phyloP scores from a whole-genome alignment of 1,139 yeast genomes.

The Zygoascus meyerae region DNA sequence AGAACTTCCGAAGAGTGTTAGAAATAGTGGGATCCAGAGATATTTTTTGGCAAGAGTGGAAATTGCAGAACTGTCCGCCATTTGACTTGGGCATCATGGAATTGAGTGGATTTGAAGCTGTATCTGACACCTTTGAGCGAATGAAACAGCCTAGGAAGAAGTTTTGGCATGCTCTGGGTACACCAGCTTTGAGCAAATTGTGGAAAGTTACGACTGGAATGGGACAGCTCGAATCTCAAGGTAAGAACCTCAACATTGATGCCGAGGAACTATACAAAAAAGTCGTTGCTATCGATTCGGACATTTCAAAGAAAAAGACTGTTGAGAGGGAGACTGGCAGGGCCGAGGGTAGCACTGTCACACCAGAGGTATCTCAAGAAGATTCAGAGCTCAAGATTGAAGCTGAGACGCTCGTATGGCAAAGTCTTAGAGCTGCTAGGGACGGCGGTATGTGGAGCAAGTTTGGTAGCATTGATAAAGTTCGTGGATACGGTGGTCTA shows the following conservation, averaged over 20 bases:
- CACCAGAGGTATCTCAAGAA: slow-evolving; percentile 8
- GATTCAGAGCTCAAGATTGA: slow-evolving; percentile 7
- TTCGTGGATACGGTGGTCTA: slow-evolving; percentile 26
- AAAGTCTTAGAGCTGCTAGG: slow-evolving; percentile 33
- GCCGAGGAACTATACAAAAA: slow-evolving; percentile 22
- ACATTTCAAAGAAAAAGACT: slow-evolving; percentile 6
- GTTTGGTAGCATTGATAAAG: slow-evolving; percentile 24
- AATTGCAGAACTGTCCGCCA: slow-evolving; percentile 31
- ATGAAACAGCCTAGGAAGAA: slow-evolving; percentile 23
- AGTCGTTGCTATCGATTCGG: slow-evolving; percentile 11
- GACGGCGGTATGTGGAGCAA: slow-evolving; percentile 29
- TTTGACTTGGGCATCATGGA: slow-evolving; percentile 24
- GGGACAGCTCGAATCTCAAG: slow-evolving; percentile 17
- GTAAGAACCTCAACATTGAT: slow-evolving; percentile 18
- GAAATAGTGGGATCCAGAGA: slow-evolving; percentile 27
- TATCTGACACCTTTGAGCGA: slow-evolving; percentile 16
- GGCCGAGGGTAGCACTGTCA: slow-evolving; percentile 9
- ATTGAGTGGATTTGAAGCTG: slow-evolving; percentile 12
- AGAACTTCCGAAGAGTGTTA: slow-evolving; percentile 22
- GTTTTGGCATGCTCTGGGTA: slow-evolving; percentile 33
- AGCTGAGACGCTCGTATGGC: slow-evolving; percentile 24
- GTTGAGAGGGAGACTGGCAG: slow-evolving; percentile 7
- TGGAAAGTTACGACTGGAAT: slow-evolving; percentile 31
- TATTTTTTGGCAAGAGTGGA: slow-evolving; percentile 35
- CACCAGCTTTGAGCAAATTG: slow-evolving; percentile 31